Conservation (phyloP, 495 filamentous ascomycete genomes). For the Halenospora varia region DNA sequence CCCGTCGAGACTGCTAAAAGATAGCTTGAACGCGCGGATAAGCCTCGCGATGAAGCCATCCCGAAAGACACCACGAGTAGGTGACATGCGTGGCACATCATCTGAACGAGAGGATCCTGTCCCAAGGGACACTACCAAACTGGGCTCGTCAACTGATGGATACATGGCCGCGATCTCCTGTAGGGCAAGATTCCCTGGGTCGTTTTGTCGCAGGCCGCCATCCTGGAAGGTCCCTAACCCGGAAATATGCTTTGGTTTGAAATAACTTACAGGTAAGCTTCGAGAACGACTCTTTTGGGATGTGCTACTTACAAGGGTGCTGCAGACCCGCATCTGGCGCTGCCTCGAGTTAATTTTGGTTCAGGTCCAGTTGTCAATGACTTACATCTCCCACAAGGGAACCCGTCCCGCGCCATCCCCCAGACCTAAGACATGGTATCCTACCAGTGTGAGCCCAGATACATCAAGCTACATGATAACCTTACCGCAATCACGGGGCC, state of each 20-base stretch:
- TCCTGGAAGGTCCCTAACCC: constrained; percentile 35
- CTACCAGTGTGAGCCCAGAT: background rate
- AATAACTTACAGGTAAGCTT: constrained; percentile 22
- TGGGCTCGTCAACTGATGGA: constrained; percentile 23
- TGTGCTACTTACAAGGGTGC: constrained; percentile 13
- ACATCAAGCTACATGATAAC: background rate
- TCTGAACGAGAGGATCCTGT: constrained; percentile 24
- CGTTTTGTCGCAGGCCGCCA: constrained; percentile 32
- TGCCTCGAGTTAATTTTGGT: constrained; percentile 1
- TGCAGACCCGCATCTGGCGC: constrained; percentile 19
- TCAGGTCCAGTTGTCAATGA: background rate
- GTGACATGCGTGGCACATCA: background rate
- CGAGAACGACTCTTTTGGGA: background rate
- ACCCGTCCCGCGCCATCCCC: constrained; percentile 4
- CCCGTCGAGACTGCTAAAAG: background rate
- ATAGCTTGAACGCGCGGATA: background rate
- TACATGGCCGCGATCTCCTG: constrained; percentile 29
- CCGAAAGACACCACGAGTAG: background rate
- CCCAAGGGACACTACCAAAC: constrained; percentile 32
- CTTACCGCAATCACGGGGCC: constrained; percentile 9
- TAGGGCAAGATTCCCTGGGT: constrained; percentile 28
- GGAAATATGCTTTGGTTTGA: constrained; percentile 26
- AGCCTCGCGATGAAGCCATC: background rate
- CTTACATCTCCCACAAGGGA: constrained; percentile 23
- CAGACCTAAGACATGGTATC: constrained; percentile 10